Evolutionary conservation across 768 basidiomycete species (phyloP).

Genomic region (Mrakia frigida): DNA sequence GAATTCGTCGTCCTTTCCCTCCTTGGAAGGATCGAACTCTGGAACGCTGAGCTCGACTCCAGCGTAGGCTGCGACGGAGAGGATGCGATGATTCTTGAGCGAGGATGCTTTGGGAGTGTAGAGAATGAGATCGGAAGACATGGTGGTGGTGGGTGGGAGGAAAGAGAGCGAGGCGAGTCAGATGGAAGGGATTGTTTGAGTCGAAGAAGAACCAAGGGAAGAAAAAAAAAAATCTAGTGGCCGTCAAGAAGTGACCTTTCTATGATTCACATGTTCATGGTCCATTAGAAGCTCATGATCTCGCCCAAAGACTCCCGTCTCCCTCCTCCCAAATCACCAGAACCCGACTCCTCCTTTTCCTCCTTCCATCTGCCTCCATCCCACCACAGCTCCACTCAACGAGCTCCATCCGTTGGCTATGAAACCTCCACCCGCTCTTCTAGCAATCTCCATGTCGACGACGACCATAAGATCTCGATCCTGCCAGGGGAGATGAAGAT

Average conservation of each 20-base stretch:
- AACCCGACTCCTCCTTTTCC: neutral
- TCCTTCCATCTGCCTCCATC: neutral
- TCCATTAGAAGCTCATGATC: neutral
- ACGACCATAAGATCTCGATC: slow-evolving; percentile 6
- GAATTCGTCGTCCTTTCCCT: slow-evolving; percentile 14
- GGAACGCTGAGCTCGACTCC: slow-evolving; percentile 15
- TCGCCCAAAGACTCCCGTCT: neutral
- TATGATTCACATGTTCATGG: neutral
- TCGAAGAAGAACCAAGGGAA: neutral
- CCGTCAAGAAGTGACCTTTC: neutral
- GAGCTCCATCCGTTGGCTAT: slow-evolving; percentile 7
- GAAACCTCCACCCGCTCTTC: neutral
- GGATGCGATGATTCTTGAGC: slow-evolving; percentile 1
- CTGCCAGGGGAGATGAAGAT: neutral
- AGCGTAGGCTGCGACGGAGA: slow-evolving; percentile 19
- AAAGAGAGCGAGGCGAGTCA: neutral
- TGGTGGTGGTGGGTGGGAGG: neutral
- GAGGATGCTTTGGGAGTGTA: slow-evolving; percentile 8
- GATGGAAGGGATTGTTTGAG: neutral
- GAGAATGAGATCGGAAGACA: slow-evolving; percentile 18
- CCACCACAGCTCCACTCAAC: neutral
- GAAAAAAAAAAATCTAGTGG: neutral
- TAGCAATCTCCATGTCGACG: slow-evolving; percentile 7
- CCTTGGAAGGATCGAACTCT: neutral
- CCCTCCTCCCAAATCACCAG: neutral